Base-by-base conservation (phyloP, 1,284 basidiomycete genomes). In the Mrakiaceae sp. region DNA sequence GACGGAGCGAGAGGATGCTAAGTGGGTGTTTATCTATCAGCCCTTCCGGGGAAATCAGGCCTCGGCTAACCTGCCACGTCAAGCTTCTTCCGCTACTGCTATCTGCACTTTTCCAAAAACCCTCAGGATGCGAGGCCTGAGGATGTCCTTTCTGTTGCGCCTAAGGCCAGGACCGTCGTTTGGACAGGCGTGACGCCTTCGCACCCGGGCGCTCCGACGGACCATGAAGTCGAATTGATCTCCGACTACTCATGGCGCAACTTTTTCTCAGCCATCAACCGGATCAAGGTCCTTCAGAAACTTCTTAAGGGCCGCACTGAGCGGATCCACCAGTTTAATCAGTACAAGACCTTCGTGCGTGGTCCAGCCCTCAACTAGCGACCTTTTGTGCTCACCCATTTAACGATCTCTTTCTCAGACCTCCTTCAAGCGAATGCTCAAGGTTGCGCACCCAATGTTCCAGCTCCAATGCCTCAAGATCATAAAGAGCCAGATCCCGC, bases 401-500 rank as follows among this genome's bases (percentile, higher is more conserved):
- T 62, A 67, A 27, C 27, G 27, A 27, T 14, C 3, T 51, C 5
- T 6, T 46, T 9, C 9, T 7, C 67, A 94, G 91, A 90, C 90
- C 66, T 91, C 97, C 51, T 80, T 99, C 70, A 99, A 99, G 78
- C 84, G 96, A 42, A 88, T 96, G 67, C 80, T 98, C 67, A 86
- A 89, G 74, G 92, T 98, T 14, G 87, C 90, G 70, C 96, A 99
- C 71, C 90, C 91, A 5, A 84, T 94, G 81, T 78, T 98, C 69
- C 95, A 98, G 75, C 81, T 97, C 42, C 93, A 98, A 77, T 86
- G 95, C n/a, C 81, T 99, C 70, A 98, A 98, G 78, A 81, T 98
- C 66, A 92, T 98, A 79, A 98, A 98, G 81, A 94, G 90, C 70
- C 96, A 98, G 82, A 93, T 98, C 40, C 96, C 96, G 0, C 98